Evolutionary conservation across 768 basidiomycete species (phyloP), one percentile per base, ranked within the genome.

Genomic region (Amanita muscaria): DNA sequence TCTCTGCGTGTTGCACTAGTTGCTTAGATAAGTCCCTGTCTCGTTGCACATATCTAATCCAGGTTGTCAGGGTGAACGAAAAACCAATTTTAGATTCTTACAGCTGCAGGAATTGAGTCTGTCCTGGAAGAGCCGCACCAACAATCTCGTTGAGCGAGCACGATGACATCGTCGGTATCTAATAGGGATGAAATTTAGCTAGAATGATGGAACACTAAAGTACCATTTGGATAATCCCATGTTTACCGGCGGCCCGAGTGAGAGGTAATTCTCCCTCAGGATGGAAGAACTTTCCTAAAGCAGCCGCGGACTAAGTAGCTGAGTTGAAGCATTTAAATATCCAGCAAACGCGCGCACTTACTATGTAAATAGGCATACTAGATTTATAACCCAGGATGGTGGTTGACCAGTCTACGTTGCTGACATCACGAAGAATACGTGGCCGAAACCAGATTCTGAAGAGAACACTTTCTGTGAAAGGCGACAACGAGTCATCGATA

Each of bases 121-220:
- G 93, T 1, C 73, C 79, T 3, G 83, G 82, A 31, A 72, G 64
- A 9, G 90, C 85, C 0, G 79, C 86, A 58, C 93, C 85, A n/a
- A 96, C 72, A 40, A 97, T 78, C 60, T 98, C 91, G 58, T 98
- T 91, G 60, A 98, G 96, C 0, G 89, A 88, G 61, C 92, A 98
- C 0, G 88, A 92, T 0, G 94, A 89, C 18, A 98, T 69, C 1
- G 96, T 98, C 2, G 93, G 91, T 42, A 98, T 94, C 93, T 93
- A 25, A 22, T 39, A 25, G 45, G 11, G 37, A 6, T 41, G 16
- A 42, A n/a, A n/a, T n/a, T n/a, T n/a, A n/a, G n/a, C n/a, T n/a
- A n/a, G n/a, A n/a, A n/a, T n/a, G n/a, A n/a, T n/a, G n/a, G n/a
- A n/a, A n/a, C n/a, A n/a, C n/a, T n/a, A n/a, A n/a, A n/a, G 27